Conservation (phyloP, 768 basidiomycete genomes). For the Chlorophyllum brunneum region DNA sequence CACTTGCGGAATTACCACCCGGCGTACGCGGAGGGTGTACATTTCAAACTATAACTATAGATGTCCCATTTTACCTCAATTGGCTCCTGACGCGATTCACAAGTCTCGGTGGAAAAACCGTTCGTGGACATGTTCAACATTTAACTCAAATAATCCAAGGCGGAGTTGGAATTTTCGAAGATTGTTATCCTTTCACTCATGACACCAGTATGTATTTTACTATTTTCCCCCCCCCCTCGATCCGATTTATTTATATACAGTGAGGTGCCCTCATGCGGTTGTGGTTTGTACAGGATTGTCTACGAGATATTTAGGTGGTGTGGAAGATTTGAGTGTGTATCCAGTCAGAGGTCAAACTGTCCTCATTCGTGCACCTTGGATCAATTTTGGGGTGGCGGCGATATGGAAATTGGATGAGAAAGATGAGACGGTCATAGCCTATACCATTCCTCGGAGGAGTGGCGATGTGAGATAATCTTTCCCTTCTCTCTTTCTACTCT, state of each 20-base stretch:
- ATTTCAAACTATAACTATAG: slow-evolving; percentile 68
- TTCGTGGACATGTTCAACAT: slow-evolving; percentile 62
- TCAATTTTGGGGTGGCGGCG: slow-evolving; percentile 52
- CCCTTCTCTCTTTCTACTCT: background rate
- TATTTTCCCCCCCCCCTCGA: background rate
- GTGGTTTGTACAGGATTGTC: slow-evolving; percentile 73
- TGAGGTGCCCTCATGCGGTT: slow-evolving; percentile 37
- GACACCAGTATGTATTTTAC: too few relatives aligned
- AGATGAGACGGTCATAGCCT: slow-evolving; percentile 41
- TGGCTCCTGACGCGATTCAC: slow-evolving; percentile 71
- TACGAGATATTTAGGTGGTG: slow-evolving; percentile 70
- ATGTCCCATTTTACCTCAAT: slow-evolving; percentile 64
- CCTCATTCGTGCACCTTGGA: slow-evolving; percentile 63
- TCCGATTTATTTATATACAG: slow-evolving; percentile 11
- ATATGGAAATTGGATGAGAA: slow-evolving; percentile 20
- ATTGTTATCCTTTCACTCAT: background rate
- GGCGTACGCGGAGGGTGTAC: slow-evolving; percentile 41
- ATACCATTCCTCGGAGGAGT: slow-evolving; percentile 59
- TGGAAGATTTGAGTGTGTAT: slow-evolving; percentile 70
- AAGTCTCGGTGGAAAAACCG: slow-evolving; percentile 51
- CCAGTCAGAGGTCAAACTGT: slow-evolving; percentile 86
- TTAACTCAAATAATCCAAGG: slow-evolving; percentile 66
- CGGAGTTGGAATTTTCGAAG: slow-evolving; percentile 35
- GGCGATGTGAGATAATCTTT: slow-evolving; percentile 47
- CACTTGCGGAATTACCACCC: slow-evolving; percentile 28